Evolutionary conservation across 2,329 filamentous ascomycete species (phyloP).

Genomic region (Colletotrichum euphorbiae): DNA sequence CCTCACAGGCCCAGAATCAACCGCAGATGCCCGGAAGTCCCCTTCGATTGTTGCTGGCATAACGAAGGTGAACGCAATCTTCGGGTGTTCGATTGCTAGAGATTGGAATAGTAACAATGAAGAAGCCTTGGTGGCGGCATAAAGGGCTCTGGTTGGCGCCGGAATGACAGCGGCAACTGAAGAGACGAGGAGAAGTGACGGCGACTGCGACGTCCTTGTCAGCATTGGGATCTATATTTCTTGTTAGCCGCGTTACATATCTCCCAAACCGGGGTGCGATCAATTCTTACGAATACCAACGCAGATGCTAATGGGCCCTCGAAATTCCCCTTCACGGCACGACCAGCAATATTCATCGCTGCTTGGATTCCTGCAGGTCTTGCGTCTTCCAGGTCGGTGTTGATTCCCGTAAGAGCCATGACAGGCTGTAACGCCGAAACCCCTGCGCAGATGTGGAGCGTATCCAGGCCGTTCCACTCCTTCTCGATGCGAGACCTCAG

Average conservation of each 20-base stretch:
- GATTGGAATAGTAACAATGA: conserved; percentile 23
- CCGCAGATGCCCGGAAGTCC: conserved; percentile 29
- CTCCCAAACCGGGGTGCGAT: too few species aligned
- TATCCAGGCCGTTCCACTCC: conserved; percentile 26
- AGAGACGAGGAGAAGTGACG: conserved; percentile 24
- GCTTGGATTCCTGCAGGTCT: conserved; percentile 12
- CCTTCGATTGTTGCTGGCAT: conserved; percentile 34
- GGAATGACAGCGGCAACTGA: conserved; percentile 32
- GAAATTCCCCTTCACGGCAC: conserved; percentile 32
- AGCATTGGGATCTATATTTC: conserved; percentile 26
- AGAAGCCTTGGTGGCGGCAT: conserved; percentile 30
- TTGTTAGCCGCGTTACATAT: neutral
- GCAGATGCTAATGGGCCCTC: conserved; percentile 23
- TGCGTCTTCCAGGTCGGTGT: conserved; percentile 2
- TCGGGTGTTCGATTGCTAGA: conserved; percentile 30
- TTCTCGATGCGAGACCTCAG: conserved; percentile 21
- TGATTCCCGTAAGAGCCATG: conserved; percentile 31
- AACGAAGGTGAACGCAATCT: conserved; percentile 24
- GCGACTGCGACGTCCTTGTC: conserved; percentile 21
- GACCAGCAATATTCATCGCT: conserved; percentile 20
- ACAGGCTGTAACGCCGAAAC: conserved; percentile 25
- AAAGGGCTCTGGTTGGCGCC: conserved; percentile 25
- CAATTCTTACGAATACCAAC: conserved; percentile 13
- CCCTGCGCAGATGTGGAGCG: conserved; percentile 25
- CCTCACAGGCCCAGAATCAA: conserved; percentile 23